Conservation (phyloP, 2,329 filamentous ascomycete species). For the Beauveria australis region DNA sequence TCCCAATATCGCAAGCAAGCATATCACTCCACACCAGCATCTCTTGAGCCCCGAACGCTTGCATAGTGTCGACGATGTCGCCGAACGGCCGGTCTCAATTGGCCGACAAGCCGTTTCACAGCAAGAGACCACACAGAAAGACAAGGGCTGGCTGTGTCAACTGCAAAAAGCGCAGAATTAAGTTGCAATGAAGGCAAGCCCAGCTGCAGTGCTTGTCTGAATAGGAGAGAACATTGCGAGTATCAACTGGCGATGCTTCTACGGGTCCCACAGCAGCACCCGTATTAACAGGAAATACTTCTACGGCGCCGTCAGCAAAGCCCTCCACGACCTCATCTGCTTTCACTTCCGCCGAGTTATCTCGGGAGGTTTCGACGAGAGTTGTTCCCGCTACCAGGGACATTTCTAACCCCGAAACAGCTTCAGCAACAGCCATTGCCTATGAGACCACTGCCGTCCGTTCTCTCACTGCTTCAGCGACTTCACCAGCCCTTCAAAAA, state of each 20-base stretch:
- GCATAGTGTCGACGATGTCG: neutral
- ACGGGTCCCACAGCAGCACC: neutral
- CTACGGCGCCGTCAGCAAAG: neutral
- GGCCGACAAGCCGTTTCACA: constrained; percentile 20
- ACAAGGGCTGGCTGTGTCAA: constrained; percentile 44
- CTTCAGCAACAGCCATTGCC: neutral
- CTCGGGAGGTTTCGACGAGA: neutral
- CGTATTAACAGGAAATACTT: neutral
- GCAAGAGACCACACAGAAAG: constrained; percentile 48
- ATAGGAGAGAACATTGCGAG: constrained; percentile 39
- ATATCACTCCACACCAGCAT: neutral
- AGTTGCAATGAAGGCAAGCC: constrained; percentile 47
- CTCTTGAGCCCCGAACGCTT: neutral
- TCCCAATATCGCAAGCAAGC: neutral
- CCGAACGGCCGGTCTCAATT: neutral
- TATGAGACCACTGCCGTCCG: neutral
- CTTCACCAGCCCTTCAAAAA: neutral
- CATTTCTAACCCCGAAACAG: neutral
- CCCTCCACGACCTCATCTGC: neutral
- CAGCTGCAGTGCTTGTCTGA: constrained; percentile 38
- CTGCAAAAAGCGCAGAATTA: constrained; percentile 48
- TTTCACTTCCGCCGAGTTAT: neutral
- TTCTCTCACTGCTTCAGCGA: neutral
- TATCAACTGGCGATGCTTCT: constrained; percentile 25
- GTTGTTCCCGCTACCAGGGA: neutral